These are phyloP conservation scores for Pistacia integerrima DNA, from an alignment of 345 rosid genomes.

Conservation along the genomic window DNA sequence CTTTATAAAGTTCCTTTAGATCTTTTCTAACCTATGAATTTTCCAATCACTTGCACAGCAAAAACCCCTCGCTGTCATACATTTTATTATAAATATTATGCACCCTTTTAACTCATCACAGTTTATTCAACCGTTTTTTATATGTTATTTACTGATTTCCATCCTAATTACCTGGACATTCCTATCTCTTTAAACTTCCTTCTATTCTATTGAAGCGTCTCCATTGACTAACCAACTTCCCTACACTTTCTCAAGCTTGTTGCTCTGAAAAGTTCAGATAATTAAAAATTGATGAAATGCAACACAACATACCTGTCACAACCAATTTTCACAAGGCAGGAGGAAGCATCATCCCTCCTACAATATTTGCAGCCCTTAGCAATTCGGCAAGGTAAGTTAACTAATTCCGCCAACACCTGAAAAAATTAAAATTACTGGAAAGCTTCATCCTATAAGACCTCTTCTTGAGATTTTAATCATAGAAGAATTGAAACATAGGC, in stretches of 20 bases:
- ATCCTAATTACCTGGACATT: not conserved
- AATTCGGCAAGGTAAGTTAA: slow-evolving; percentile 57
- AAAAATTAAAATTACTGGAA: slow-evolving; percentile 2
- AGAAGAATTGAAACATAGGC: not conserved
- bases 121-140: not conserved
- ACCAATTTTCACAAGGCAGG: slow-evolving; percentile 54
- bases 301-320: slow-evolving; percentile 37
- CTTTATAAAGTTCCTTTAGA: not conserved
- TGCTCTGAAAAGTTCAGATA: not conserved
- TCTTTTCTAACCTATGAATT: not conserved
- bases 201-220: not conserved
- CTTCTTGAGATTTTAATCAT: not conserved
- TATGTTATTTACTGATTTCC: not conserved
- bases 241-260: not conserved
- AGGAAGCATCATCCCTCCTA: slow-evolving; percentile 48
- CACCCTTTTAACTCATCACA: not conserved
- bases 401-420: slow-evolving; percentile 50
- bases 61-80: not conserved
- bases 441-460: slow-evolving; percentile 8
- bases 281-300: not conserved
- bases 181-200: not conserved
- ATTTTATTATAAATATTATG: not conserved
- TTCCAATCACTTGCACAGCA: not conserved
- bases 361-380: slow-evolving; percentile 60
- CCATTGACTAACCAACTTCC: not conserved